Base-by-base conservation (phyloP, 108 stramenopile species). In the Skeletonema marinoi region DNA sequence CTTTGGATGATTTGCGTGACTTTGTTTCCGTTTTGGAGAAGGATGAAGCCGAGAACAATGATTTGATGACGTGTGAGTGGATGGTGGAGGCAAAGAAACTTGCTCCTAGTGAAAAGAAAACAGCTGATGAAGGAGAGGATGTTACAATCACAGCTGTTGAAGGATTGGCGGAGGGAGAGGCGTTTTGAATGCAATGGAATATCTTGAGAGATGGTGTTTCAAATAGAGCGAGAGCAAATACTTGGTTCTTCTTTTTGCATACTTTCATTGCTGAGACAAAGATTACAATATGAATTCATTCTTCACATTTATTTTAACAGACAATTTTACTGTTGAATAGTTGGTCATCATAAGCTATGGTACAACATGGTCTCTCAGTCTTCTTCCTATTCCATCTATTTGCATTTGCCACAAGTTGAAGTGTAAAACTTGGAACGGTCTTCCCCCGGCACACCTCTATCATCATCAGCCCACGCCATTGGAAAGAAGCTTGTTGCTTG, bases 381-480 rank as follows among this genome's bases (percentile, higher is more conserved):
- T 61, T 32, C 17, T 12, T 41, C 39, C 39, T 12, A 1, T 41
- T 41, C 17, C 30, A 44, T 39, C 31, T 68, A 12, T 50, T n/a
- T 38, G 65, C 90, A 91, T 48, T 86, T 48, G 2, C 75, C 75
- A 46, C 96, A 96, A 5, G 77, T 31, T 16, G 71, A 64, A 9
- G 74, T 71, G 65, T 94, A 94, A 68, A 85, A 91, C 4, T 84
- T 83, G 2, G 93, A 88, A 0, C 89, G 85, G 71, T 97, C 90
- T 11, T 82, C 87, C 4, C 87, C 94, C 17, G 90, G 88, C 3
- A 95, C 88, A 66, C 83, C 92, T n/a, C 80, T 68, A 68, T 85
- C 87, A 13, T 74, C 66, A 60, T 77, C 74, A 70, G 93, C 89
- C 96, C 96, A 97, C 13, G 96, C 93, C 84, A 97, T 74, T 14